A percentile compares a stretch with the other conserved stretches of the same genome.
phyloP scores from a whole-genome alignment of 768 basidiomycete species.

The Phaffia australis region DNA sequence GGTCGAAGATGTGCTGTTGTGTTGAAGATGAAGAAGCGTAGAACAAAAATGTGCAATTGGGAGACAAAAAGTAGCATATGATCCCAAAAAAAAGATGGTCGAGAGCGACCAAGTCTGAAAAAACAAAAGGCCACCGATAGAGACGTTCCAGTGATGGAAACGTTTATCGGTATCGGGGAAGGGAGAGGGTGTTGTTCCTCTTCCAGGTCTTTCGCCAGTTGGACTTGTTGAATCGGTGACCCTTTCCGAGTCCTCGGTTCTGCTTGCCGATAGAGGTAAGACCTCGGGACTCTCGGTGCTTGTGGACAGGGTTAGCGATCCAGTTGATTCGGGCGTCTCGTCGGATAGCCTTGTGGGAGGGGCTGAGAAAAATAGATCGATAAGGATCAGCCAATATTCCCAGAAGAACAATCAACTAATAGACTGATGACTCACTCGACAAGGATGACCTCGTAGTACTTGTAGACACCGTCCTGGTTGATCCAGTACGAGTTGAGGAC shows the following conservation, averaged over 20 bases:
- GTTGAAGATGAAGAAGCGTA: too few species aligned
- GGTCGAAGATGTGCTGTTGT: too few species aligned
- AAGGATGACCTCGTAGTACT: slow-evolving; percentile 94
- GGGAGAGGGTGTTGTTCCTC: slow-evolving; percentile 78
- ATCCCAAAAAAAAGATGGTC: background rate
- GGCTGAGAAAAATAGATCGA: slow-evolving; percentile 36
- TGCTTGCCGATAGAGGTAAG: slow-evolving; percentile 94
- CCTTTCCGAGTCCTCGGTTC: slow-evolving; percentile 87
- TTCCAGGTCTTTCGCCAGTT: slow-evolving; percentile 83
- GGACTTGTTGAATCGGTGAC: slow-evolving; percentile 83
- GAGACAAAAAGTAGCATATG: too few species aligned
- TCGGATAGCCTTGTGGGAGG: slow-evolving; percentile 54
- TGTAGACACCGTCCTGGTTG: slow-evolving; percentile 47
- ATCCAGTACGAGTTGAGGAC: slow-evolving; percentile 83
- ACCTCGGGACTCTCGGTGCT: slow-evolving; percentile 92
- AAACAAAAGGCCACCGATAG: background rate
- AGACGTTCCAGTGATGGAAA: background rate
- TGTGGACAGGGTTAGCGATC: slow-evolving; percentile 98
- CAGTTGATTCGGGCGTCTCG: slow-evolving; percentile 97
- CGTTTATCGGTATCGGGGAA: slow-evolving; percentile 34
- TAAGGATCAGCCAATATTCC: slow-evolving; percentile 25
- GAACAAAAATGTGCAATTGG: too few species aligned
- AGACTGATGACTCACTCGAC: slow-evolving; percentile 61
- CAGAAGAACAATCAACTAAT: slow-evolving; percentile 1
- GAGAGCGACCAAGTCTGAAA: background rate